A percentile compares a stretch with the other conserved stretches of the same genome.
Conservation (phyloP, 768 basidiomycete genomes). For the Lactifluus pinguis region DNA sequence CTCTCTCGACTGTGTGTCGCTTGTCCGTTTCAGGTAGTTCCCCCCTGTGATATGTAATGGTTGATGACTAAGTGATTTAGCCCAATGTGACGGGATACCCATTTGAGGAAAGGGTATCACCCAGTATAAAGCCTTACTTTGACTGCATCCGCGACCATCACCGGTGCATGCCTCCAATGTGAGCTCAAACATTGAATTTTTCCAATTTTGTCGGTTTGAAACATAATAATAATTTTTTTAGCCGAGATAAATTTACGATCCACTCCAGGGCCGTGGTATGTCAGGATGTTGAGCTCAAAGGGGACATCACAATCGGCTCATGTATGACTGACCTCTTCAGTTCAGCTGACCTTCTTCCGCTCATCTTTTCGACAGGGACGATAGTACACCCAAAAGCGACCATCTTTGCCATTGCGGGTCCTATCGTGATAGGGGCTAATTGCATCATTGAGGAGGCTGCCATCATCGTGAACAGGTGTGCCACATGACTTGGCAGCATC, state of each 20-base stretch:
- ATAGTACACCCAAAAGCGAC: constrained; percentile 93
- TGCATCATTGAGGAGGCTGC: constrained; percentile 90
- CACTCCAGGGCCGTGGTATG: constrained; percentile 88
- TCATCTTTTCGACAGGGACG: constrained; percentile 54
- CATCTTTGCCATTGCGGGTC: constrained; percentile 83
- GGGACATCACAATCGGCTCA: constrained; percentile 87
- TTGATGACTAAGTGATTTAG: no score
- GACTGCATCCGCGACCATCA: background rate
- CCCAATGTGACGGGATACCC: no score
- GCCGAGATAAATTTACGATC: constrained; percentile 83
- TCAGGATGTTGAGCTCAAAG: constrained; percentile 90
- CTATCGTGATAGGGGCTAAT: constrained; percentile 79
- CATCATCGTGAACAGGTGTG: constrained; percentile 79
- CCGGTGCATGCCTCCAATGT: constrained; percentile 19
- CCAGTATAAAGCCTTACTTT: no score
- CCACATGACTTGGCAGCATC: constrained; percentile 4
- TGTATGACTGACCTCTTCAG: constrained; percentile 31
- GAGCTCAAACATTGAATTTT: background rate
- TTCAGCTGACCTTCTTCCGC: background rate
- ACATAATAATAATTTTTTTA: constrained; percentile 27
- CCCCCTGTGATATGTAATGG: no score
- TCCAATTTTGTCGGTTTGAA: background rate
- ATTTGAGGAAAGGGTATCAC: no score
- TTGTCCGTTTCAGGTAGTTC: no score
- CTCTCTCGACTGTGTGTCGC: no score